Conservation (phyloP, 2,329 filamentous ascomycete genomes). For the Microascus cirrosus region DNA sequence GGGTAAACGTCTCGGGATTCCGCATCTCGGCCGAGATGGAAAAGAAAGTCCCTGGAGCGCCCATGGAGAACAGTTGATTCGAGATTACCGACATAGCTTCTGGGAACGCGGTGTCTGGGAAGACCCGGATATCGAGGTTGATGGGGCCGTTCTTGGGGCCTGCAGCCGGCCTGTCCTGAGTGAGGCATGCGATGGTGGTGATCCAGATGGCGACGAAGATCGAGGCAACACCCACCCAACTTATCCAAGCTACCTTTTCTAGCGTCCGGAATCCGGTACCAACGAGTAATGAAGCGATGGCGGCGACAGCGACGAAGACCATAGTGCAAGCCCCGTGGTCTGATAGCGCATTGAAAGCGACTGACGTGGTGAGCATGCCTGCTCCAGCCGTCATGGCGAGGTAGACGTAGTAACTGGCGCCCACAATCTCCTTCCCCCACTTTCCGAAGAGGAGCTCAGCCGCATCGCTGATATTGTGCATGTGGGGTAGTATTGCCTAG, state of each 20-base stretch:
- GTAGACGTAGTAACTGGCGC: conserved; percentile 12
- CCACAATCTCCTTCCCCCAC: conserved; percentile 13
- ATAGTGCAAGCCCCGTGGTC: conserved; percentile 14
- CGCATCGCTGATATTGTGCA: conserved; percentile 13
- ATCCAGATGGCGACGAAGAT: conserved; percentile 33
- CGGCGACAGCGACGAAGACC: conserved; percentile 11
- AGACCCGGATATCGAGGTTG: conserved; percentile 34
- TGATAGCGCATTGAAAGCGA: conserved; percentile 14
- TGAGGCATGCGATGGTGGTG: conserved; percentile 7
- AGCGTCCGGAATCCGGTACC: conserved; percentile 12
- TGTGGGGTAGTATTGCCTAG: not conserved
- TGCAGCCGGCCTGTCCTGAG: conserved; percentile 39
- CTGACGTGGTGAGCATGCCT: conserved; percentile 11
- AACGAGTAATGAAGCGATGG: conserved; percentile 11
- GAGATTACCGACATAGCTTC: conserved; percentile 39
- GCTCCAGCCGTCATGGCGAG: conserved; percentile 13
- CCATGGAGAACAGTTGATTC: conserved; percentile 42
- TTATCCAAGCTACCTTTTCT: conserved; percentile 12
- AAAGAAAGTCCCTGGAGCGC: conserved; percentile 40
- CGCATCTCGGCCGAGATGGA: conserved; percentile 46
- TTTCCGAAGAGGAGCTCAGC: conserved; percentile 12
- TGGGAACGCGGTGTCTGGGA: conserved; percentile 40
- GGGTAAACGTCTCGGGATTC: conserved; percentile 12
- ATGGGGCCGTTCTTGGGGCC: conserved; percentile 45
- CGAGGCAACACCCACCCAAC: conserved; percentile 35